phyloP scores from a whole-genome alignment of 2,329 filamentous ascomycete species.

The Trichoderma aggressivum region DNA sequence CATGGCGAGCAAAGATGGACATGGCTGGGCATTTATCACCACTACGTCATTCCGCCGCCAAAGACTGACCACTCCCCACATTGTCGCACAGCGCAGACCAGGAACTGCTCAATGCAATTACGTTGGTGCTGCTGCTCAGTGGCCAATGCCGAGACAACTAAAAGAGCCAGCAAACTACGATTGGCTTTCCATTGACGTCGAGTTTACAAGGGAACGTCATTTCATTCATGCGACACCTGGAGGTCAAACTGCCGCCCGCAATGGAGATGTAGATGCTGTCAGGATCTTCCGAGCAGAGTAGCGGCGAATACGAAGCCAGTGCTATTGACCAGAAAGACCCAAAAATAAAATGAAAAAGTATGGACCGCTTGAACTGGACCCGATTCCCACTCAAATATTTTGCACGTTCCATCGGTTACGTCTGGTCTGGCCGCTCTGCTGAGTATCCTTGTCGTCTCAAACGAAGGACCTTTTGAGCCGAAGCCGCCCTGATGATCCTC shows the following conservation, averaged over 20 bases:
- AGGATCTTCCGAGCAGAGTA: background rate
- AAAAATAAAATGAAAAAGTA: background rate
- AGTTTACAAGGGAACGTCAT: background rate
- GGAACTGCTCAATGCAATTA: background rate
- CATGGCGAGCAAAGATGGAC: background rate
- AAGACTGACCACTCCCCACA: background rate
- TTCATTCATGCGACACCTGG: background rate
- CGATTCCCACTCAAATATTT: background rate
- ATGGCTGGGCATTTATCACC: background rate
- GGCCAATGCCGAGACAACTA: background rate
- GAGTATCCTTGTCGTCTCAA: background rate
- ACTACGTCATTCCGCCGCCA: conserved; percentile 17
- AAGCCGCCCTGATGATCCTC: background rate
- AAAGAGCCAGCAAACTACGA: background rate
- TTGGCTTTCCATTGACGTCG: background rate
- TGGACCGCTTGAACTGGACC: background rate
- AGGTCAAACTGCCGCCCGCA: background rate
- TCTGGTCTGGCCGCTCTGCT: background rate
- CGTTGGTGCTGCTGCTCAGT: background rate
- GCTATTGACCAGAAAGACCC: background rate
- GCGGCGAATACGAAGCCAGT: background rate
- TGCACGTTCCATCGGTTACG: background rate
- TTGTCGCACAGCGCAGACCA: background rate
- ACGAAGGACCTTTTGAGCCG: background rate
- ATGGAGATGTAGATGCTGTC: background rate